Evolutionary conservation across 169 alveolate genomes (phyloP), one percentile per base, ranked within the genome.

Genomic region (Plasmodium adleri): DNA sequence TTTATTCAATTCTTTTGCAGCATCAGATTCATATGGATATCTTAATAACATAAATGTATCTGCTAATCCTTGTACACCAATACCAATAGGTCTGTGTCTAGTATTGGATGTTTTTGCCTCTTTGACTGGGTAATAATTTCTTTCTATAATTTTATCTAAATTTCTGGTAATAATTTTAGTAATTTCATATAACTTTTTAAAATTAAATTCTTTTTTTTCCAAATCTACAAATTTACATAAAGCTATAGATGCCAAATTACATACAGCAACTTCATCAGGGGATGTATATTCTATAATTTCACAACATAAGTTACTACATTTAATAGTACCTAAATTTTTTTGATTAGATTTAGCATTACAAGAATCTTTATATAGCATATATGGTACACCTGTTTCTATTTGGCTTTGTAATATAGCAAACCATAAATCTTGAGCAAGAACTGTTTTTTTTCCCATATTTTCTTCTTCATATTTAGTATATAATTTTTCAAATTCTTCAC

Each of bases 301-400:
- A 17, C 99, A 96, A 93, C 99, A 98, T 66, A 98, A 91, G 80
- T 98, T 98, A 76, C 99, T 96, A 58, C 99, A 96, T 74, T 97
- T 97, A 70, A 99, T 98, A 4, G 99, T 97, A 1, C 99, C 99
- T 32, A 99, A 96, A 92, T 99, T 97, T 95, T 98, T 95, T 93
- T 99, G 99, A 93, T 99, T 99, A 45, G 98, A 94, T 92, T 97
- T 98, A 24, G 97, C 89, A 92, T 99, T 99, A 88, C 99, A 97
- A 26, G 98, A 97, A 88, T 98, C 99, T 90, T 92, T 92, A 94
- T 98, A 99, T 13, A 98, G 93, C 99, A 99, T 98, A 92, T 97
- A 99, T 2, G 99, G 99, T n/a, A 98, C 97, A 17, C 99, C 99
- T 9, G 99, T 99, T 92, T 98, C 99, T 72, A 98, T 98, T 93